A percentile compares a stretch with the other conserved stretches of the same genome.
Conservation (phyloP, 139 green algal species). For the Trebouxia sp. region DNA sequence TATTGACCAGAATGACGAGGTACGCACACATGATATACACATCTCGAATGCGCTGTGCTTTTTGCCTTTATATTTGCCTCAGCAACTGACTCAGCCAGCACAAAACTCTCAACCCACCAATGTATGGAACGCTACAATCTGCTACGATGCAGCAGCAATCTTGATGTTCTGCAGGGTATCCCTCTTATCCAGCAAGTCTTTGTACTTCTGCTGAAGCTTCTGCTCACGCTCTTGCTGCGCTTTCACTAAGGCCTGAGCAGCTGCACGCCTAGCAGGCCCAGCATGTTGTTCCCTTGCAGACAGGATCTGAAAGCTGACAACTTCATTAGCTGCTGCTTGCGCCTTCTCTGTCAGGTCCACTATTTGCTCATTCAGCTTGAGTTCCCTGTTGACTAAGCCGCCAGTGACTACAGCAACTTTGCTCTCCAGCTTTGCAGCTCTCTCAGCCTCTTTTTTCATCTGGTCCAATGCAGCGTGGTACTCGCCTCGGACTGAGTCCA, state of each 20-base stretch:
- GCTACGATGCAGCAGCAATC: background rate
- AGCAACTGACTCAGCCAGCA: too few species aligned
- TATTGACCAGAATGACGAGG: too few species aligned
- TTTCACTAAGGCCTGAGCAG: slow-evolving; percentile 49
- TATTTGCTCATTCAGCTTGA: slow-evolving; percentile 39
- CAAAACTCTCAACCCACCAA: background rate
- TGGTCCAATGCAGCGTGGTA: slow-evolving; percentile 36
- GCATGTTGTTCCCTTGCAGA: slow-evolving; percentile 66
- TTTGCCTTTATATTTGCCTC: too few species aligned
- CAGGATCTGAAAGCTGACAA: slow-evolving; percentile 37
- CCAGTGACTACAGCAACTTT: slow-evolving; percentile 52
- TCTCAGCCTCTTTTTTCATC: slow-evolving; percentile 78
- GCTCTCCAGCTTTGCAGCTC: slow-evolving; percentile 76
- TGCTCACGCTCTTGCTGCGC: slow-evolving; percentile 59
- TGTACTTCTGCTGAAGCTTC: slow-evolving; percentile 72
- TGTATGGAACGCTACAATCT: background rate
- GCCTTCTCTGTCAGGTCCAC: slow-evolving; percentile 39
- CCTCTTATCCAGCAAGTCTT: slow-evolving; percentile 34
- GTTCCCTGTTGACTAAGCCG: slow-evolving; percentile 35
- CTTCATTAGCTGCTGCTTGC: background rate
- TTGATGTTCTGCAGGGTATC: background rate
- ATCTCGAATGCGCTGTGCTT: background rate
- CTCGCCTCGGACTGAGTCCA: slow-evolving; percentile 57
- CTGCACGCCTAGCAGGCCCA: slow-evolving; percentile 59
- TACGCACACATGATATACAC: background rate